Base-by-base conservation (phyloP, 1,284 basidiomycete species). In the Pseudozyma thailandica region DNA sequence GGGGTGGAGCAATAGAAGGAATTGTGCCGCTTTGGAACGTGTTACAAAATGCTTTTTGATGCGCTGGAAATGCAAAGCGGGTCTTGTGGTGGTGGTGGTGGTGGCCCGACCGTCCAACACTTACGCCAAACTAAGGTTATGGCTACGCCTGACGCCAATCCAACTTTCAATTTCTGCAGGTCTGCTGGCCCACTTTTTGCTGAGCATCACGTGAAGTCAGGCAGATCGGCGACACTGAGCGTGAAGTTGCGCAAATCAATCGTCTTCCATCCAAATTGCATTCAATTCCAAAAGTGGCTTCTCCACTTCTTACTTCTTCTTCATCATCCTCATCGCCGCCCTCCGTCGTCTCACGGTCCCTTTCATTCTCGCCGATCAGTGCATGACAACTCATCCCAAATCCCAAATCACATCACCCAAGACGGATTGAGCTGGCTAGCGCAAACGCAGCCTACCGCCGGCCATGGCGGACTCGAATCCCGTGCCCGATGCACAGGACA, bases 391-490 rank as follows among this genome's bases (percentile, higher is more conserved):
- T 20, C 33, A 41, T 57, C 12, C 43, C 43, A 28, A 20, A 30
- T 6, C 12, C 6, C 15, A 38, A 49, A 27, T 1, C 18, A n/a
- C 25, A n/a, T 27, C 4, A n/a, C 18, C 28, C 16, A 25, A 21
- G 31, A 20, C 33, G 42, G 38, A 20, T 7, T 35, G 48, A 48
- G 49, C 51, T 39, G 49, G 49, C 45, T 42, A 49, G 52, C 35
- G 45, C 25, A 50, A 20, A 45, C 23, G 27, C 45, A 47, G 63
- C 48, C 37, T 26, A 23, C 27, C 52, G 56, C 56, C 54, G 54
- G 47, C 25, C 60, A 70, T 70, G 65, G 54, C 60, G 50, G 55
- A 70, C 41, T 49, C 54, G n/a, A 55, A 62, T 18, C 55, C 65
- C 33, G 47, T 53, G 26, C 65, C 65, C 12, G 52, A 70, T 50